Conservation (phyloP, 2,329 filamentous ascomycete species). For the Hymenoscyphus fraxineus region DNA sequence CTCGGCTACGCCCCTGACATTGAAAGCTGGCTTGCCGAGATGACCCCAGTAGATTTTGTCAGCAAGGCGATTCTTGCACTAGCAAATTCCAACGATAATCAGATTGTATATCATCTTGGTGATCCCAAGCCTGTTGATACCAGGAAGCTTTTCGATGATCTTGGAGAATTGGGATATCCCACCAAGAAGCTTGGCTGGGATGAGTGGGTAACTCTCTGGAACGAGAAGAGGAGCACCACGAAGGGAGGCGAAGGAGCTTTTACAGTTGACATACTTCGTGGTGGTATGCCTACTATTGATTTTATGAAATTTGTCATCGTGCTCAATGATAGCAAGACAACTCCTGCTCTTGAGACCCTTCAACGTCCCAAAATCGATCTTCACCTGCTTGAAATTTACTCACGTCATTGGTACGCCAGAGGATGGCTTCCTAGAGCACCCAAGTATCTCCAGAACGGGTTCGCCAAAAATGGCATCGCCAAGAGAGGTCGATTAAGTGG, state of each 20-base stretch:
- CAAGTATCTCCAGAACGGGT: conserved; percentile 44
- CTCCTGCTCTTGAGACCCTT: conserved; percentile 53
- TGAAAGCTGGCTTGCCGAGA: conserved; percentile 73
- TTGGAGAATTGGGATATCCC: conserved; percentile 65
- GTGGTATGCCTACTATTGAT: conserved; percentile 74
- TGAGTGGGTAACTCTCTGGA: conserved; percentile 72
- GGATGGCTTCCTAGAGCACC: conserved; percentile 70
- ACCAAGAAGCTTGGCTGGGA: conserved; percentile 65
- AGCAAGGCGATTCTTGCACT: conserved; percentile 70
- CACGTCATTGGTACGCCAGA: conserved; percentile 74
- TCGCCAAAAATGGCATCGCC: conserved; percentile 41
- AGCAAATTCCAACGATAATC: conserved; percentile 59
- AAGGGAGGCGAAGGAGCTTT: conserved; percentile 69
- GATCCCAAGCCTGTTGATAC: conserved; percentile 69
- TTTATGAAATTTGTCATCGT: conserved; percentile 69
- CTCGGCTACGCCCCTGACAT: conserved; percentile 68
- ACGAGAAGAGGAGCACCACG: conserved; percentile 60
- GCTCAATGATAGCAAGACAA: conserved; percentile 66
- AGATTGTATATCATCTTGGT: conserved; percentile 69
- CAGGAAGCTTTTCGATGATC: conserved; percentile 58
- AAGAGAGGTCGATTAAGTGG: conserved; percentile 58
- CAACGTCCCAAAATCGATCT: conserved; percentile 66
- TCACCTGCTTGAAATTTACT: conserved; percentile 71
- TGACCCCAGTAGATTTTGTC: conserved; percentile 81
- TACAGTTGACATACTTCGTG: conserved; percentile 74